Base-by-base conservation (phyloP, 1,139 yeast species). In the Ashbya aceris region DNA sequence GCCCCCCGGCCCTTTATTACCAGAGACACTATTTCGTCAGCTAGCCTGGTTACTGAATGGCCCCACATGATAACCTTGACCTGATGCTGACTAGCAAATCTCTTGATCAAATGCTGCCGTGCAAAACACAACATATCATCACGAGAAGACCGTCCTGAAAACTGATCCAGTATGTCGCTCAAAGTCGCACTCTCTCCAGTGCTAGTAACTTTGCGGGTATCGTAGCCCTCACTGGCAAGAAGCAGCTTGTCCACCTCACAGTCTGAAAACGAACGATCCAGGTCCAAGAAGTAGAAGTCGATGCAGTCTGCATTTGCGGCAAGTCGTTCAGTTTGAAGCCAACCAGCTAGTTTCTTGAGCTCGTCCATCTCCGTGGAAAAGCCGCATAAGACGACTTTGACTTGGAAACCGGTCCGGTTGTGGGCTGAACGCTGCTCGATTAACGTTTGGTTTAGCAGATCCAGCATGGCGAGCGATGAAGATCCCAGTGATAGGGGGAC, bases 1-100 rank as follows among this genome's bases (percentile, higher is more conserved):
- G 82, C 70, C 0, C 97, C 97, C 47, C 96, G 73, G 7, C 98
- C 98, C 54, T 83, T 84, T n/a, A 89, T 89, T 0, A 95, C 81
- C 44, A 83, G 66, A 0, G 95, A 73, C 28, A 91, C 69, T 20
- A 85, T 77, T 45, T 79, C 79, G 52, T 83, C 86, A 1, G 97
- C 95, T 11, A 89, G 59, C 41, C 80, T 71, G 1, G 95, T 83
- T 89, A 85, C 84, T 13, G 85, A 77, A 55, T 83, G 84, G 0
- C 93, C 86, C 64, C 77, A 79, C 2, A 86, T 47, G 1, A 87
- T 67, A 4, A 83, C 74, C 13, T 73, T 69, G 47, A 80, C 76
- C 0, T 63, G 59, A 28, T 68, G 63, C 11, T 64, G 60, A 11
- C 54, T 53, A 0, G 89, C 84, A 14, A 72, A 65, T 33, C 67